Base-by-base conservation (phyloP, 2,329 filamentous ascomycete genomes). In the Cercospora brassicicola region DNA sequence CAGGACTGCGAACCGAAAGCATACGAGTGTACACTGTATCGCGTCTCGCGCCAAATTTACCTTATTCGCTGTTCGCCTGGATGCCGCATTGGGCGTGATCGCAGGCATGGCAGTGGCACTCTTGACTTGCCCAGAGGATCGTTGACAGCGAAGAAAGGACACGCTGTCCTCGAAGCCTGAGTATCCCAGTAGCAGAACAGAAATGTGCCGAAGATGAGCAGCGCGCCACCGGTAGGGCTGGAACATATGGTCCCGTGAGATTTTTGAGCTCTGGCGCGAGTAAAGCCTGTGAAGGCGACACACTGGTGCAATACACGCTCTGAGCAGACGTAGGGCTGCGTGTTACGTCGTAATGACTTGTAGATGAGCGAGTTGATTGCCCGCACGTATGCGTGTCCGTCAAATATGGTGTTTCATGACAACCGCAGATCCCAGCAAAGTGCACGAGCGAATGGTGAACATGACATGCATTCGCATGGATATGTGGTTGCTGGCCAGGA, bases 401-500 rank as follows among this genome's bases (percentile, higher is more conserved):
- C 45, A 48, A 48, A 20, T 18, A 20, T 48, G 45, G 2, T 48
- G 45, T 48, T 48, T 48, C 45, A 48, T 48, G 45, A 48, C 45
- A 20, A 23, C 3, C n/a, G 23, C 48, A 26, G 11, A 53, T 53
- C 48, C 48, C 11, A 26, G 48, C 20, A 6, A 4, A 51, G 45
- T 18, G 42, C 42, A 48, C 42, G 42, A 48, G 42, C n/a, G n/a
- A 48, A 60, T 23, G 30, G 4, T 42, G 57, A 18, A 60, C 31
- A 39, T 60, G 57, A 45, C 57, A 60, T 60, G 33, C 31, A 31
- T 60, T 39, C 23, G 57, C 57, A 39, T 39, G 39, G 57, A 39
- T 26, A 15, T 60, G 33, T 36, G 30, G 13, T n/a, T 39, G 30
- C 33, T 42, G 18, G 30, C 33, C 33, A 45, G 57, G 20, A 26